A percentile compares a stretch with the other conserved stretches of the same genome.
Evolutionary conservation across 2,329 filamentous ascomycete species (phyloP).

Genomic region (Laburnicola sp.): DNA sequence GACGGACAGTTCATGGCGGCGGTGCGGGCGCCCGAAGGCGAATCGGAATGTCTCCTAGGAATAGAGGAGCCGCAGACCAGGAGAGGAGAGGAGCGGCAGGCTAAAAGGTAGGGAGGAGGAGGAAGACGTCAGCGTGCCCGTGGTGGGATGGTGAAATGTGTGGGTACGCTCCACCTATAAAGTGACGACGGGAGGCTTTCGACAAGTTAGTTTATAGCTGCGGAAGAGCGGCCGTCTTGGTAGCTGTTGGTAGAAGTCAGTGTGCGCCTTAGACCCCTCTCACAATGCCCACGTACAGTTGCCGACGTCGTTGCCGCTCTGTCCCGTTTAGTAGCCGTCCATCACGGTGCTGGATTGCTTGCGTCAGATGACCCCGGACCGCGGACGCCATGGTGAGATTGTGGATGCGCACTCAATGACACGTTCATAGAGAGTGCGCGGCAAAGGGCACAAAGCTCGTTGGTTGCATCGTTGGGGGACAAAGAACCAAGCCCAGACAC

Average conservation of each 20-base stretch:
- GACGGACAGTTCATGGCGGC: conserved; percentile 66
- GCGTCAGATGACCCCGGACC: not conserved
- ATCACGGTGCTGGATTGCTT: not conserved
- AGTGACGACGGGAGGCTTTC: no score
- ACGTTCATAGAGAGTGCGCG: no score
- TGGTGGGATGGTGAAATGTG: not conserved
- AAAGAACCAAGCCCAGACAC: no score
- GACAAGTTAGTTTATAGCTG: no score
- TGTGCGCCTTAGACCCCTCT: no score
- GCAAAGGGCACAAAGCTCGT: no score
- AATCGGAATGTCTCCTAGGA: not conserved
- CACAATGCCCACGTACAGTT: no score
- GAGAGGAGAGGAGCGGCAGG: not conserved
- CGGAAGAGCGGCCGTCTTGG: not conserved
- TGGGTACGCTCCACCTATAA: not conserved
- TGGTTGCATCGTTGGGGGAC: no score
- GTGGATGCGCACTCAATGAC: not conserved
- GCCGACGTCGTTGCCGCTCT: no score
- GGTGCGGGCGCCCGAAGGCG: not conserved
- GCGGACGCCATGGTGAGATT: not conserved
- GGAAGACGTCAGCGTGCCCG: not conserved
- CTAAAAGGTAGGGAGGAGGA: not conserved
- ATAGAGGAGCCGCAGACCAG: not conserved
- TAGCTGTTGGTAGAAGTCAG: no score
- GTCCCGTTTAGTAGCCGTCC: not conserved